Evolutionary conservation across 768 basidiomycete genomes (phyloP).

Genomic region (Mycena albidolilacea): DNA sequence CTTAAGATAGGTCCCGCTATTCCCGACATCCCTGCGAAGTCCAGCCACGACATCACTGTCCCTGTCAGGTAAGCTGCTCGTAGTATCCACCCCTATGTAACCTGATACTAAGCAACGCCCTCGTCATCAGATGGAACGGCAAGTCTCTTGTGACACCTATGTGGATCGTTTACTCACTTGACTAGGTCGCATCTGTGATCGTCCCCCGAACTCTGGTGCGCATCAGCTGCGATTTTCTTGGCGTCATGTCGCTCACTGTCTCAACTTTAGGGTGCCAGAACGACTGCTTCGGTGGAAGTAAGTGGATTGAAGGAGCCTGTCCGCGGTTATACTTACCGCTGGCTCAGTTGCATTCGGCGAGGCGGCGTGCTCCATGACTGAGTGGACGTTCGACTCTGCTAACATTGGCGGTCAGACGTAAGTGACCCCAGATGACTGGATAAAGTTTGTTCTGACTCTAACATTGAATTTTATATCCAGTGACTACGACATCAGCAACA

Average conservation of each 20-base stretch:
- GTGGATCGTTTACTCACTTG: not conserved
- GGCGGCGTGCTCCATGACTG: slow-evolving; percentile 29
- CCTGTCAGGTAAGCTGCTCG: slow-evolving; percentile 6
- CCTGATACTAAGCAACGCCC: not conserved
- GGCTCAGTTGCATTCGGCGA: slow-evolving; percentile 24
- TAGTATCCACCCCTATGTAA: not conserved
- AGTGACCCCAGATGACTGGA: not conserved
- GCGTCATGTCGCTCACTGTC: not conserved
- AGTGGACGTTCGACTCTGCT: slow-evolving; percentile 25
- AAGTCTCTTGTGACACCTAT: not conserved
- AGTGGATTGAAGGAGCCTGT: not conserved
- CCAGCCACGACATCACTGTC: slow-evolving; percentile 11
- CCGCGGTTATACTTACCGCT: not conserved
- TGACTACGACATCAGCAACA: slow-evolving; percentile 39
- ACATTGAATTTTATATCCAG: slow-evolving; percentile 9
- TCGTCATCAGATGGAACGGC: slow-evolving; percentile 30
- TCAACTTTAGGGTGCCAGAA: slow-evolving; percentile 22
- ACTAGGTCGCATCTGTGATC: slow-evolving; percentile 29
- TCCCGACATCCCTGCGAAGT: slow-evolving; percentile 11
- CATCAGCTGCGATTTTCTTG: not conserved
- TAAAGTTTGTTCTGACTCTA: not conserved
- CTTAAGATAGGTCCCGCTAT: slow-evolving; percentile 18
- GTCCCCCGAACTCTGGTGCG: slow-evolving; percentile 31
- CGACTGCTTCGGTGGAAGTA: slow-evolving; percentile 33
- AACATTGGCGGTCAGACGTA: slow-evolving; percentile 27